A percentile compares a stretch with the other conserved stretches of the same genome.
phyloP scores from a whole-genome alignment of 2,329 filamentous ascomycete genomes.

The Pseudocercospora cruenta region DNA sequence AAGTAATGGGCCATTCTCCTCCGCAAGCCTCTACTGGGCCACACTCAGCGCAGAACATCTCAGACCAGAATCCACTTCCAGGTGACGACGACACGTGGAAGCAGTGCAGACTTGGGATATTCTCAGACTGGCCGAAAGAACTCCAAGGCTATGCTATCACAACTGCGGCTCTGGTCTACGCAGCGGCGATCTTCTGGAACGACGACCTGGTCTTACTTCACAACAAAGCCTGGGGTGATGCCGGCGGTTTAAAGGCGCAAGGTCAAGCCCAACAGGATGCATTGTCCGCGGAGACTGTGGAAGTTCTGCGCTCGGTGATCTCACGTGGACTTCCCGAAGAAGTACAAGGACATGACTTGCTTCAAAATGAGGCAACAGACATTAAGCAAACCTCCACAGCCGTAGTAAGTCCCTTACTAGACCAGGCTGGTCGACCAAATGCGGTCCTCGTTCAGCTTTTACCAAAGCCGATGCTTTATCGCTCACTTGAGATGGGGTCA shows the following conservation, averaged over 20 bases:
- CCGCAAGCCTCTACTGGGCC: constrained; percentile 3
- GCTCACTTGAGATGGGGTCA: constrained; percentile 12
- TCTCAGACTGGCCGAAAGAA: constrained; percentile 41
- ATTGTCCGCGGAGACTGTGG: constrained; percentile 41
- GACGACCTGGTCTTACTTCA: constrained; percentile 43
- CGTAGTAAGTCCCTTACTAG: constrained; percentile 33
- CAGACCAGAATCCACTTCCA: constrained; percentile 18
- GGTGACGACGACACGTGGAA: constrained; percentile 22
- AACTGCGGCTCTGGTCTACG: constrained; percentile 46
- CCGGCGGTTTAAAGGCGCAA: constrained; percentile 36
- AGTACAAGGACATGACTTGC: constrained; percentile 27
- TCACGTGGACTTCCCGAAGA: constrained; percentile 28
- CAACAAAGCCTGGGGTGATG: constrained; percentile 48
- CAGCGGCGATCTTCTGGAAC: constrained; percentile 49
- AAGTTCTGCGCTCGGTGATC: constrained; percentile 40
- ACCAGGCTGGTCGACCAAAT: neutral
- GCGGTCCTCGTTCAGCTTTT: constrained; percentile 33
- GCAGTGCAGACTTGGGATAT: constrained; percentile 37
- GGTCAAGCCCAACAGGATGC: constrained; percentile 39
- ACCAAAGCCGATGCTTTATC: constrained; percentile 20
- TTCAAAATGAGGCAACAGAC: constrained; percentile 9
- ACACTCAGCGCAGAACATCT: neutral
- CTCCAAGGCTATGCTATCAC: constrained; percentile 36
- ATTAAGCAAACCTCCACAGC: constrained; percentile 23
- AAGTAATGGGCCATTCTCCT: constrained; percentile 19